phyloP scores from a whole-genome alignment of 768 basidiomycete species.

The Trametes cinnabarina region DNA sequence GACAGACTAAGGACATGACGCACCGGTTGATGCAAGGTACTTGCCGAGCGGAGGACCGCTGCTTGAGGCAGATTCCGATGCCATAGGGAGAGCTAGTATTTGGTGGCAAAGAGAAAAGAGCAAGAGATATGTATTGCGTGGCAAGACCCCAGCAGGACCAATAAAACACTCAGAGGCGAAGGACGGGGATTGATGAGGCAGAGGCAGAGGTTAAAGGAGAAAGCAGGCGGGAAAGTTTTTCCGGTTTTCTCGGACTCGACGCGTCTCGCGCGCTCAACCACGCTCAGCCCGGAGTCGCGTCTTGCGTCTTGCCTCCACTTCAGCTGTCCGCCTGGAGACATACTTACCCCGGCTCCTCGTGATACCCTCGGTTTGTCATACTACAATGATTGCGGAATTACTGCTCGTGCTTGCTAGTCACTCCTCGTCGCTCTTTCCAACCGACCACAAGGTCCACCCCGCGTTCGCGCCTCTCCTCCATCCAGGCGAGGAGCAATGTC shows the following conservation, averaged over 20 bases:
- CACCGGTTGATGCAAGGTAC: constrained; percentile 89
- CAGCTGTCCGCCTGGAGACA: neutral
- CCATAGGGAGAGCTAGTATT: constrained; percentile 28
- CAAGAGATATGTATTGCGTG: no score
- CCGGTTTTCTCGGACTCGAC: constrained; percentile 14
- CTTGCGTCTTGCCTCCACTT: neutral
- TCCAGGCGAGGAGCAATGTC: constrained; percentile 82
- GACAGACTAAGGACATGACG: constrained; percentile 4
- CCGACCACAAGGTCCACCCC: constrained; percentile 56
- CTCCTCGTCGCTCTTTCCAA: constrained; percentile 76
- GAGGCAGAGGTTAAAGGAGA: neutral
- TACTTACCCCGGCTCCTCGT: neutral
- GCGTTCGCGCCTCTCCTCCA: constrained; percentile 73
- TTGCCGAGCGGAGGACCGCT: constrained; percentile 73
- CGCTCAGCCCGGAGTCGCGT: neutral
- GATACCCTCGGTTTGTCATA: neutral
- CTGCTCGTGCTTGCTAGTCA: constrained; percentile 86
- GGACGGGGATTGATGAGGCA: no score
- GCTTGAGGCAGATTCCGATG: constrained; percentile 31
- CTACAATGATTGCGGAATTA: constrained; percentile 81
- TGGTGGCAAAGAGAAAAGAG: no score
- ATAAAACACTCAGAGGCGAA: no score
- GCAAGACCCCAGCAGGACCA: no score
- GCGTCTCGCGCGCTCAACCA: neutral
- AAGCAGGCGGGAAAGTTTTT: constrained; percentile 17